Percentiles rank a stretch among this genome's conserved stretches.
phyloP scores from a whole-genome alignment of 225 moss, liverwort and hornwort species.

The Physcomitrium patens region DNA sequence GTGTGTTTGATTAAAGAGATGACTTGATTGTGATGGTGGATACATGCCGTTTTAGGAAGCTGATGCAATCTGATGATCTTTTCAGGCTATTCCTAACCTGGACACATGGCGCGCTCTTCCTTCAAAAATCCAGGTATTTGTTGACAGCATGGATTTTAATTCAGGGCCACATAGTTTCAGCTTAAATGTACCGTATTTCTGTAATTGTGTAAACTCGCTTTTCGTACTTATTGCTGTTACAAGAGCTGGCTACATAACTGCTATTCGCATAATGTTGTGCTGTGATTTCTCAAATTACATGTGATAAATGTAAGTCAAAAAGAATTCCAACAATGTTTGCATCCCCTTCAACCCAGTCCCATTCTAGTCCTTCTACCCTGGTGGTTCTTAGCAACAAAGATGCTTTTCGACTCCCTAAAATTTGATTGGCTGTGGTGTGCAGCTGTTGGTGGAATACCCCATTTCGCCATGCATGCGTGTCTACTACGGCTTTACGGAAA shows the following conservation, averaged over 20 bases:
- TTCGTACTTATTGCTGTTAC: not conserved
- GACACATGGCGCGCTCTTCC: slow-evolving; percentile 75
- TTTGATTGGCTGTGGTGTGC: slow-evolving; percentile 4
- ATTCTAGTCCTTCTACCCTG: not conserved
- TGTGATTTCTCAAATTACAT: not conserved
- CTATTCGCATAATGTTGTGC: not conserved
- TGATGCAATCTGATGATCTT: slow-evolving; percentile 3
- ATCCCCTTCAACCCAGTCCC: not conserved
- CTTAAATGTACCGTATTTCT: not conserved
- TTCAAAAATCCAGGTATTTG: slow-evolving; percentile 60
- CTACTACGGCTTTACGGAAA: slow-evolving; percentile 57
- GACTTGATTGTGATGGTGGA: not conserved
- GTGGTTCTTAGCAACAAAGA: not conserved
- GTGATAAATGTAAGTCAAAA: not conserved
- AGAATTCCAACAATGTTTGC: not conserved
- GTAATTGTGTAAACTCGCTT: not conserved
- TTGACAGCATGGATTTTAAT: not conserved
- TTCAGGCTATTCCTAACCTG: slow-evolving; percentile 74
- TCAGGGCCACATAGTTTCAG: not conserved
- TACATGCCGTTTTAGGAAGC: not conserved
- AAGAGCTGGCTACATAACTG: not conserved
- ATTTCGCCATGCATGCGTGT: slow-evolving; percentile 41
- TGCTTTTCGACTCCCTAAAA: not conserved
- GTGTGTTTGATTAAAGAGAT: not conserved
- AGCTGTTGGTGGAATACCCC: slow-evolving; percentile 34